phyloP scores from a whole-genome alignment of 1,284 basidiomycete genomes.

The Limonomyces culmigenus region DNA sequence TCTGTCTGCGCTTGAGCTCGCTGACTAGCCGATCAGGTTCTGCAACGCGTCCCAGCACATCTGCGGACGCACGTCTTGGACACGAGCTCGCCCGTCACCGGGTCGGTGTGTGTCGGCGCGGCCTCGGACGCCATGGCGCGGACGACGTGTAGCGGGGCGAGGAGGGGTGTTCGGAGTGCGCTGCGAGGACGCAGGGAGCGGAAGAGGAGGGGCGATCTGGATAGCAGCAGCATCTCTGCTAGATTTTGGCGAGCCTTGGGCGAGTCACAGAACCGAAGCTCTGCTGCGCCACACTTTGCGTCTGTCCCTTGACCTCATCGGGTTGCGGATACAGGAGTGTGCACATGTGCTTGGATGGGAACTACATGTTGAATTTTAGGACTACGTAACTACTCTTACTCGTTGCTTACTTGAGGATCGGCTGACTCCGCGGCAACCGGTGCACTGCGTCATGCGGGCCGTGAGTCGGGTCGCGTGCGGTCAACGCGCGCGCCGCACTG shows the following conservation, averaged over 20 bases:
- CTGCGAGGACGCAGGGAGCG: not conserved
- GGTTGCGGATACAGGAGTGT: too few relatives aligned
- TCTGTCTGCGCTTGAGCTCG: constrained; percentile 82
- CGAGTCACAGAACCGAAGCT: constrained; percentile 2
- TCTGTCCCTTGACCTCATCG: too few relatives aligned
- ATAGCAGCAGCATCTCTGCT: constrained; percentile 11
- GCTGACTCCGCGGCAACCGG: too few relatives aligned
- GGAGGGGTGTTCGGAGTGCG: too few relatives aligned
- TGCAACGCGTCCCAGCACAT: constrained; percentile 4
- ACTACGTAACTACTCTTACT: too few relatives aligned
- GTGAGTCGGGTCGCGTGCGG: too few relatives aligned
- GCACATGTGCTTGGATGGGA: too few relatives aligned
- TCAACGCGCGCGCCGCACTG: too few relatives aligned
- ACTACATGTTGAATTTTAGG: too few relatives aligned
- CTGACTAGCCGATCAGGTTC: constrained; percentile 27
- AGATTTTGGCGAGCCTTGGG: constrained; percentile 11
- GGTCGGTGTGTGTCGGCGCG: constrained; percentile 49
- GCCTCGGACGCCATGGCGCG: constrained; percentile 36
- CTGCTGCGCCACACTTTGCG: not conserved
- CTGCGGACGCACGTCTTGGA: constrained; percentile 80
- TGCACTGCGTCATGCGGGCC: too few relatives aligned
- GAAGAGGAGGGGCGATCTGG: not conserved
- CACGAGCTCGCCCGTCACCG: constrained; percentile 85
- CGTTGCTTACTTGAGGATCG: too few relatives aligned
- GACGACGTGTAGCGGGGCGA: constrained; percentile 2